These are phyloP conservation scores for Phytophthora chlamydospora DNA, from an alignment of 352 stramenopile species.

Conservation along the genomic window DNA sequence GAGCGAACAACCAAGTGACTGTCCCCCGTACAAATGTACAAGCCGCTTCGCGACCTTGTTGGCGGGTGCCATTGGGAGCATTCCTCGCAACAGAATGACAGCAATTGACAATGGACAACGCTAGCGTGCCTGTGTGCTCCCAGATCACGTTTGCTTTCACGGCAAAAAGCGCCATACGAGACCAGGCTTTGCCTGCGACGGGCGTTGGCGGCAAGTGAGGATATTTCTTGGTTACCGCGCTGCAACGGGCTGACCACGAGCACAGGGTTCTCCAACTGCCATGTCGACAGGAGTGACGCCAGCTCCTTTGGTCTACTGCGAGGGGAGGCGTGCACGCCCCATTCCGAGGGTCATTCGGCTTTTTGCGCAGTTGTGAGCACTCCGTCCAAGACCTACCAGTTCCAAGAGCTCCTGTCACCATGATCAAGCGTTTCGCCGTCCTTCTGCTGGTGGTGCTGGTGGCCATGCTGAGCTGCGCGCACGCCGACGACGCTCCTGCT, in stretches of 20 bases:
- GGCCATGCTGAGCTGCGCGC: constrained; percentile 29
- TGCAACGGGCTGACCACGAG: constrained; percentile 19
- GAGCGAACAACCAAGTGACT: not conserved
- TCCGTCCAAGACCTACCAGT: constrained; percentile 6
- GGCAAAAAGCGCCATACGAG: no score
- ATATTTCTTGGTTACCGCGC: not conserved
- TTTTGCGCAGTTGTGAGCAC: constrained; percentile 29
- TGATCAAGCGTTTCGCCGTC: constrained; percentile 36
- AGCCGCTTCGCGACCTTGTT: no score
- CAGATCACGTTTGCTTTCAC: no score
- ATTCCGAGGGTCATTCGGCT: constrained; percentile 15
- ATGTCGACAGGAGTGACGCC: not conserved
- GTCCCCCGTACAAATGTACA: no score
- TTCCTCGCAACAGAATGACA: no score
- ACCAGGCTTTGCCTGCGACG: no score
- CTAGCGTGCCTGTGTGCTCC: no score
- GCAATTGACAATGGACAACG: no score
- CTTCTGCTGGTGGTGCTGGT: constrained; percentile 34
- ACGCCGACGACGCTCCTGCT: constrained; percentile 28
- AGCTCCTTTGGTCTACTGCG: not conserved
- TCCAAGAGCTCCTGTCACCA: constrained; percentile 2
- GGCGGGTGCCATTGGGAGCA: no score
- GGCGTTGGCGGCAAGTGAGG: no score
- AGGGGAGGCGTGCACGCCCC: not conserved
- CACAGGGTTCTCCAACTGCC: constrained; percentile 19